Percentiles rank a stretch among this genome's conserved stretches.
Evolutionary conservation across 1,284 basidiomycete species (phyloP).

Genomic region (Amylostereum areolatum): DNA sequence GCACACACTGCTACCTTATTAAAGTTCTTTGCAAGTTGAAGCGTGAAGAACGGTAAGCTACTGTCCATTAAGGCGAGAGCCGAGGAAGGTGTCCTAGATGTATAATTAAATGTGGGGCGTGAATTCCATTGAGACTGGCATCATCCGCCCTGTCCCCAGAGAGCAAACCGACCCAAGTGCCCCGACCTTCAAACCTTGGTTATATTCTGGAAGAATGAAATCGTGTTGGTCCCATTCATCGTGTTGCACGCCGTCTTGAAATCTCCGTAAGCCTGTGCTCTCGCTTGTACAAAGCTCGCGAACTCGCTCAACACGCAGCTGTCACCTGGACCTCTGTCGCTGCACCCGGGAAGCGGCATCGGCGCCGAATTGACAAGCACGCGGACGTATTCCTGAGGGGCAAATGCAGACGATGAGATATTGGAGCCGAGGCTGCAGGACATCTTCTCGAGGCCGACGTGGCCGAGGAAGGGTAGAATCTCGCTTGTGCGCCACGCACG

Average conservation of each 20-base stretch:
- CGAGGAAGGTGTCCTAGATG: no score
- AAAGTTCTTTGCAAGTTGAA: no score
- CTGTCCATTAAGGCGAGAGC: no score
- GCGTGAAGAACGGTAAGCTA: no score
- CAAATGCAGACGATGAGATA: neutral
- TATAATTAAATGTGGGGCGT: no score
- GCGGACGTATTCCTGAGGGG: constrained; percentile 1
- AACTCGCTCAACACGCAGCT: neutral
- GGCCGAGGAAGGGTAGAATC: constrained; percentile 17
- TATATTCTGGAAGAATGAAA: neutral
- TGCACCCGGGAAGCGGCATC: constrained; percentile 6
- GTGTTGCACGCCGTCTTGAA: neutral
- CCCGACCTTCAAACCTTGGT: neutral
- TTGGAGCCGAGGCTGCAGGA: constrained; percentile 7
- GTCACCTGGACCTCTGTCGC: neutral
- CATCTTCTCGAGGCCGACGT: constrained; percentile 17
- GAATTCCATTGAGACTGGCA: no score
- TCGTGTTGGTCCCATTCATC: neutral
- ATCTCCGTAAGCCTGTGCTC: neutral
- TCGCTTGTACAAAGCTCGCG: neutral
- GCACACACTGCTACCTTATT: no score
- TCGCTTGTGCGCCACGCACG: constrained; percentile 14
- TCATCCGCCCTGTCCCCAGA: no score
- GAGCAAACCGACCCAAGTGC: no score
- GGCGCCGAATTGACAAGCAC: constrained; percentile 6